These are phyloP conservation scores for Cladosporium sp. DNA, from an alignment of 2,329 filamentous ascomycete genomes.

Conservation along the genomic window DNA sequence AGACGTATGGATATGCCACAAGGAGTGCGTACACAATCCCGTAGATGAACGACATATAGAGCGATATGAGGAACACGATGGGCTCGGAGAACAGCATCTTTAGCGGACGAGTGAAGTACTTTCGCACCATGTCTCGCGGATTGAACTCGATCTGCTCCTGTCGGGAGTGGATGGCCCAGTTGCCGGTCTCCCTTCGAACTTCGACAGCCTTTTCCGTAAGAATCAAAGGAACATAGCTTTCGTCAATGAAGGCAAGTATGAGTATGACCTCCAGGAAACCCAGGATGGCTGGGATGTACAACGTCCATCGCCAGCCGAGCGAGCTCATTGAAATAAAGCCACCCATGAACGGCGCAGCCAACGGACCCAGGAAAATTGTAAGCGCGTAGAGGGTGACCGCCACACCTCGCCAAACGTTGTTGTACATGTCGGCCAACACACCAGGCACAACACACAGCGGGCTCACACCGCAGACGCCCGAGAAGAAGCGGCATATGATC, in stretches of 20 bases:
- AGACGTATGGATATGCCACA: conserved; percentile 53
- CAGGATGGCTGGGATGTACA: conserved; percentile 45
- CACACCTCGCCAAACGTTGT: conserved; percentile 16
- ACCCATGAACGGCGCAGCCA: conserved; percentile 21
- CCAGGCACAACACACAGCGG: conserved; percentile 16
- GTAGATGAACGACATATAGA: conserved; percentile 61
- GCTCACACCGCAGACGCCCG: conserved; percentile 23
- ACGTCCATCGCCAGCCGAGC: conserved; percentile 28
- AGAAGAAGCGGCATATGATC: conserved; percentile 40
- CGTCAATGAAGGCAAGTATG: conserved; percentile 42
- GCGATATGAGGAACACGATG: conserved; percentile 58
- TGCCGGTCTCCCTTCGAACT: conserved; percentile 11
- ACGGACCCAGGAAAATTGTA: conserved; percentile 20
- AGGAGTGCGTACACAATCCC: conserved; percentile 46
- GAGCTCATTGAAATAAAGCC: conserved; percentile 19
- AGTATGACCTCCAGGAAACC: conserved; percentile 39
- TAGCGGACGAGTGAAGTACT: conserved; percentile 53
- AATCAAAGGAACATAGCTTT: conserved; percentile 52
- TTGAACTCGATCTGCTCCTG: conserved; percentile 12
- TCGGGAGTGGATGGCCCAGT: conserved; percentile 12
- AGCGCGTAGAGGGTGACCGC: conserved; percentile 18
- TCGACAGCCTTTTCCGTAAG: conserved; percentile 44
- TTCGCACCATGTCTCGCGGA: conserved; percentile 39
- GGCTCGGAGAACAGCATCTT: conserved; percentile 65
- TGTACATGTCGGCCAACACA: conserved; percentile 16